These are phyloP conservation scores for Monosporascus ibericus DNA, from an alignment of 2,329 filamentous ascomycete species.

Conservation along the genomic window DNA sequence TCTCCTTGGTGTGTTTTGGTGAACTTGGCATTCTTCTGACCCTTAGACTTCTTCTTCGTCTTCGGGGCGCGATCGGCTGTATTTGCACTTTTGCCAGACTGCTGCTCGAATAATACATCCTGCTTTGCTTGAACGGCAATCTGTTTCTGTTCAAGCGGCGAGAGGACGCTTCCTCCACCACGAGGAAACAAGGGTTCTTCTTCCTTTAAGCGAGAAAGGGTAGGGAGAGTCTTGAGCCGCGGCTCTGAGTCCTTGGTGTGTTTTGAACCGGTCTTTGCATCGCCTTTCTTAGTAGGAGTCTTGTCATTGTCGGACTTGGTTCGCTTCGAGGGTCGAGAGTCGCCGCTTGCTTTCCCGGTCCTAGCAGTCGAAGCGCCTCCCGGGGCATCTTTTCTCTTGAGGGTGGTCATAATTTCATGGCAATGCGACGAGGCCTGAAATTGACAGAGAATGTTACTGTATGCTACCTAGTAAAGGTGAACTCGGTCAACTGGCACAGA, in stretches of 20 bases:
- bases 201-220: constrained; percentile 51
- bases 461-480: not conserved
- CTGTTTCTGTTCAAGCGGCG: constrained; percentile 91
- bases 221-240: constrained; percentile 24
- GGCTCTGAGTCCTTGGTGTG: constrained; percentile 15
- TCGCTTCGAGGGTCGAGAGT: constrained; percentile 43
- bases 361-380: constrained; percentile 44
- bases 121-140: constrained; percentile 89
- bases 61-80: constrained; percentile 38
- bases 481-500: not conserved
- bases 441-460: not conserved
- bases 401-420: constrained; percentile 43
- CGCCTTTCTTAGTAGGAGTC: constrained; percentile 23
- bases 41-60: constrained; percentile 51
- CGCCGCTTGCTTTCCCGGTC: constrained; percentile 39
- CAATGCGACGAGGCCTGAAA: not conserved
- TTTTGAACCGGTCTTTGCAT: constrained; percentile 21
- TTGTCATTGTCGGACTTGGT: constrained; percentile 34
- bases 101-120: constrained; percentile 86
- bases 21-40: constrained; percentile 43
- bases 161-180: constrained; percentile 85
- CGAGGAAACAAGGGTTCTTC: constrained; percentile 89
- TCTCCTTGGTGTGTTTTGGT: constrained; percentile 50
- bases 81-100: constrained; percentile 47
- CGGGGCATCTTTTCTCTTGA: constrained; percentile 54